phyloP scores from a whole-genome alignment of 106 monocot genomes.

The Dioscorea dumetorum region DNA sequence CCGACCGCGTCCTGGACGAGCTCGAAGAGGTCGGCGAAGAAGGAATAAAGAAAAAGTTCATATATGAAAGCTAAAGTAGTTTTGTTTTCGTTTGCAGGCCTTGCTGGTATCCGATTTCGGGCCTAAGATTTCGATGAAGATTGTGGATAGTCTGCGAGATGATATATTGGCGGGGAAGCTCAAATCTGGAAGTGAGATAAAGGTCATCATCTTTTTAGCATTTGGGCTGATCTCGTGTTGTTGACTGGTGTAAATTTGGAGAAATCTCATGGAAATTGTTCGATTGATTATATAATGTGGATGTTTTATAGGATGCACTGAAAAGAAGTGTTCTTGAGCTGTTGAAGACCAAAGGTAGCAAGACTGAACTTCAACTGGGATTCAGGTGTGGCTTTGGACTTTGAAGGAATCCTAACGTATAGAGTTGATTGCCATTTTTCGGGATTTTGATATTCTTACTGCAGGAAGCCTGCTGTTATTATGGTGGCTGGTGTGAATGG shows the following conservation, averaged over 20 bases:
- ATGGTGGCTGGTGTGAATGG: conserved; percentile 99
- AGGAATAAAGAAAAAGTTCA: too few species aligned
- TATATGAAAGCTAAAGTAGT: not conserved
- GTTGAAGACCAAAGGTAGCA: conserved; percentile 53
- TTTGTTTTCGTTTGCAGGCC: conserved; percentile 29
- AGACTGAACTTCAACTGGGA: conserved; percentile 87
- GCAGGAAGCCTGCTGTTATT: conserved; percentile 92
- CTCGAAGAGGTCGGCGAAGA: conserved; percentile 64
- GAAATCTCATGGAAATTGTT: not conserved
- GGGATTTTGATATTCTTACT: conserved; percentile 7
- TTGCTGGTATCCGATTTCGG: conserved; percentile 89
- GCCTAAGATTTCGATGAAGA: conserved; percentile 85
- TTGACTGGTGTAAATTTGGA: not conserved
- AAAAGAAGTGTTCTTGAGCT: conserved; percentile 68
- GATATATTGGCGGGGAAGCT: conserved; percentile 80
- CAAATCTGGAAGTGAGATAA: conserved; percentile 85
- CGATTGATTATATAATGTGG: not conserved
- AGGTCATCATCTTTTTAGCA: conserved; percentile 24
- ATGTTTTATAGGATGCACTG: conserved; percentile 49
- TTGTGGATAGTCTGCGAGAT: conserved; percentile 67
- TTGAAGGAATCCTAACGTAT: too few species aligned
- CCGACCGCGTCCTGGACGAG: conserved; percentile 89
- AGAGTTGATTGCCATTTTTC: not conserved
- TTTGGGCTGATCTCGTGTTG: not conserved
- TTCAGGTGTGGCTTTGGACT: conserved; percentile 38